Percentiles rank a stretch among this genome's conserved stretches.
phyloP scores from a whole-genome alignment of 768 basidiomycete genomes.

The Arthromyces matolae region DNA sequence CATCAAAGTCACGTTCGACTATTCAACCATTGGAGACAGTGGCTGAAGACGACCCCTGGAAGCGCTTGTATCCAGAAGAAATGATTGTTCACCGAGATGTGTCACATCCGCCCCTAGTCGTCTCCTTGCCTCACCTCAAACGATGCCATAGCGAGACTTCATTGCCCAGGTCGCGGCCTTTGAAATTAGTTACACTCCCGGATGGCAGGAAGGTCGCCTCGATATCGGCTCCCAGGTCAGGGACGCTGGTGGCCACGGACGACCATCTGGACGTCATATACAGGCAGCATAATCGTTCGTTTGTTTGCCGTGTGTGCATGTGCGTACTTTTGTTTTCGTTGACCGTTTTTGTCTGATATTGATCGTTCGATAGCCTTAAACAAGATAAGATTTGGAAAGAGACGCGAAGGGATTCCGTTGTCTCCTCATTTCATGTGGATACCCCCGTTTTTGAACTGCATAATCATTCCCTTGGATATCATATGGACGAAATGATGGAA shows the following conservation, averaged over 20 bases:
- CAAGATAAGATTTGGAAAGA: background rate
- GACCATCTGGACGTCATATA: slow-evolving; percentile 3
- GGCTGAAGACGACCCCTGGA: background rate
- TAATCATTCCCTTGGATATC: background rate
- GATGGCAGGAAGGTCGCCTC: background rate
- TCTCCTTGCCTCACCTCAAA: background rate
- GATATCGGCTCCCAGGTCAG: background rate
- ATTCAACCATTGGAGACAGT: background rate
- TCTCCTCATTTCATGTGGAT: background rate
- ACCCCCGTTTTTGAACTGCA: background rate
- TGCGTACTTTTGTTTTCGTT: background rate
- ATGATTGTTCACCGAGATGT: background rate
- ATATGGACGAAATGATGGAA: background rate
- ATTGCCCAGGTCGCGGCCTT: background rate
- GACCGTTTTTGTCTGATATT: background rate
- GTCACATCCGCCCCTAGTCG: background rate
- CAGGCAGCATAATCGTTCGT: background rate
- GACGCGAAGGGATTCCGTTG: background rate
- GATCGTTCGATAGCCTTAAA: background rate
- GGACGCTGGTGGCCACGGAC: background rate
- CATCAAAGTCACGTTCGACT: background rate
- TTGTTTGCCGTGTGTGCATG: slow-evolving; percentile 9
- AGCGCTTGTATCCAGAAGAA: background rate
- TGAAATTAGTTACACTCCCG: background rate
- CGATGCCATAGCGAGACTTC: background rate